Base-by-base conservation (phyloP, 345 rosid species). In the Syzygium aqueum region DNA sequence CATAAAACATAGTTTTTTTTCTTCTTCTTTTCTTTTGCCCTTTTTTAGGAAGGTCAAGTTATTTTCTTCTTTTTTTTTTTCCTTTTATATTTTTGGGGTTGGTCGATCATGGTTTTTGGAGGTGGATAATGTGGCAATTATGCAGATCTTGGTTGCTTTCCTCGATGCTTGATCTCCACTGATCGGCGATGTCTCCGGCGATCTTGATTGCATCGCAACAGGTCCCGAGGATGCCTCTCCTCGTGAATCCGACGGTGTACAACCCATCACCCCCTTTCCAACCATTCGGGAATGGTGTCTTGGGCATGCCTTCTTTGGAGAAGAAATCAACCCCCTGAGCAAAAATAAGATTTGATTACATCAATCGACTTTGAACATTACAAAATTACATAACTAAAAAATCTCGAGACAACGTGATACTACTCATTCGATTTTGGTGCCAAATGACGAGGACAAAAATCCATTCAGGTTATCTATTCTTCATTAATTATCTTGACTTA, bases 261-360 rank as follows among this genome's bases (percentile, higher is more conserved):
- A 97, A 85, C 80, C 98, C 97, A 50, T 93, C 90, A 30, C 85
- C 94, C 61, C 97, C 99, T 85, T 92, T 96, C 99, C 99, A 96
- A 6, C 98, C 93, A 88, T 93, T 91, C 2, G 98, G 98, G 90
- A 94, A 96, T 77, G 95, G 95, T 53, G 94, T 91, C 90, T 85
- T 94, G 1, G 99, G 99, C 95, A 96, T 94, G 3, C 98, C 99
- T 22, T 94, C 97, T 84, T 93, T 89, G 19, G 96, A 93, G 95
- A 97, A 96, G 87, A 87, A 92, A 52, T 94, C 94, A 85, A 90
- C 86, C 40, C 92, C 95, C 98, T 95, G 87, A 85, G 86, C 80
- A 67, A 51, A 87, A 54, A 30, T n/a, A 7, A 12, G 28, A 14
- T 9, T 84, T 30, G 33, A 84, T 22, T 40, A 53, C 33, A 3